phyloP scores from a whole-genome alignment of 1,139 yeast genomes.

The Hemisphaericaspora subhashii region DNA sequence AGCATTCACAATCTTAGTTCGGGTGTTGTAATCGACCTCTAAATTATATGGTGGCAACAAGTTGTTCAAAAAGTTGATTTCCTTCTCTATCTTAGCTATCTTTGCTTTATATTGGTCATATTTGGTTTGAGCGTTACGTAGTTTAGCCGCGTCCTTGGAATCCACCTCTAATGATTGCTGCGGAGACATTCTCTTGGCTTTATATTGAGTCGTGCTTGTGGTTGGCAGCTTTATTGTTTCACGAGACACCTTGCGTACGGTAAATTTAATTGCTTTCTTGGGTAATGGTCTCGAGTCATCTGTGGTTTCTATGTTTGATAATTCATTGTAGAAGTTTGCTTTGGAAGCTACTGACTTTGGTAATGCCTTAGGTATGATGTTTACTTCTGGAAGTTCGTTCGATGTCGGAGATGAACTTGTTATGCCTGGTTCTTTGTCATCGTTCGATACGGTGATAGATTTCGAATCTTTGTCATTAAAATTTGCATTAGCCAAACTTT shows the following conservation, averaged over 20 bases:
- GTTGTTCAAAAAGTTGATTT: conserved; percentile 38
- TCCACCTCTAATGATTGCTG: background rate
- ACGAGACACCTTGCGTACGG: conserved; percentile 44
- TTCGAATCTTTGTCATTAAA: conserved; percentile 6
- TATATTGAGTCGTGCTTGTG: background rate
- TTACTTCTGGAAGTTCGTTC: background rate
- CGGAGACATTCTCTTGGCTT: background rate
- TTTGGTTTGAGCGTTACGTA: conserved; percentile 29
- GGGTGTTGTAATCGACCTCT: conserved; percentile 44
- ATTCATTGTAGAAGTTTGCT: conserved; percentile 12
- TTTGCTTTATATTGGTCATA: conserved; percentile 36
- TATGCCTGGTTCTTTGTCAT: conserved; percentile 3
- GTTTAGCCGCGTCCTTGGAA: conserved; percentile 11
- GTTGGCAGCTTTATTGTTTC: conserved; percentile 26
- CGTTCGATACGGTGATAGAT: conserved; percentile 2
- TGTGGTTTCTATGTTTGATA: conserved; percentile 7
- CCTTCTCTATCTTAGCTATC: conserved; percentile 42
- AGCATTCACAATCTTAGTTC: conserved; percentile 44
- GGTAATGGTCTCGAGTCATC: conserved; percentile 7
- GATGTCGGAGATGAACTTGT: background rate
- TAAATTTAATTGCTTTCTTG: conserved; percentile 39
- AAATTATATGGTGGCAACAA: conserved; percentile 49
- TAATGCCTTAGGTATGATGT: conserved; percentile 4
- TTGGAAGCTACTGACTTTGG: conserved; percentile 15
- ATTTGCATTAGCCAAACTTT: conserved; percentile 25